phyloP scores from a whole-genome alignment of 1,284 basidiomycete genomes.

The Melanopsichium pennsylvanicum region DNA sequence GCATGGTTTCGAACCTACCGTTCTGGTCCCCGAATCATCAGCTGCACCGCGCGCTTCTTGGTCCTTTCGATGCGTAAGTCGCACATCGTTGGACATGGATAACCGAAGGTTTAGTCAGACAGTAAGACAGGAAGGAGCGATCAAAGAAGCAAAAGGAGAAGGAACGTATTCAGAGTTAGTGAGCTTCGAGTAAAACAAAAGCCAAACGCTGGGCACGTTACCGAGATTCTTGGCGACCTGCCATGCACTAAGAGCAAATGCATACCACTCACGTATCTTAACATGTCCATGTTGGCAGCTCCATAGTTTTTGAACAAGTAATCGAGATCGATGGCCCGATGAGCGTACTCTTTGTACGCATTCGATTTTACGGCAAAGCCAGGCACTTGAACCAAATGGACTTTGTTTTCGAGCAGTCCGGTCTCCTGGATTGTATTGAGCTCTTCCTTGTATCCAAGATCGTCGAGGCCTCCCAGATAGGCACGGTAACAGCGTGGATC shows the following conservation, averaged over 20 bases:
- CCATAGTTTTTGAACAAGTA: constrained; percentile 26
- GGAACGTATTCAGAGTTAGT: not conserved
- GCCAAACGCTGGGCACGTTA: not conserved
- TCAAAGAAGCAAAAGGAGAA: not conserved
- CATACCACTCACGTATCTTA: constrained; percentile 18
- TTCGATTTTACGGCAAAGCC: constrained; percentile 25
- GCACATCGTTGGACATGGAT: not conserved
- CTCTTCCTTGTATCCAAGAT: constrained; percentile 38
- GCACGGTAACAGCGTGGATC: constrained; percentile 31
- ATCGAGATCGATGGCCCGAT: constrained; percentile 34
- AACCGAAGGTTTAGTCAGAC: not conserved
- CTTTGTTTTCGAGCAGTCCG: constrained; percentile 22
- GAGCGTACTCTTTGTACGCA: constrained; percentile 13
- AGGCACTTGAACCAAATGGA: constrained; percentile 37
- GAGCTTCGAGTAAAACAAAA: not conserved
- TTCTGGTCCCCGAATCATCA: not conserved
- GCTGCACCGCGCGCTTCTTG: not conserved
- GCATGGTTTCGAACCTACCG: constrained; percentile 4
- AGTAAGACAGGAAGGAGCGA: not conserved
- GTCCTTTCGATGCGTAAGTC: not conserved
- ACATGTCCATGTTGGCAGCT: not conserved
- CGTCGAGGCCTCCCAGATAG: constrained; percentile 42
- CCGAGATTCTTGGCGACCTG: constrained; percentile 1
- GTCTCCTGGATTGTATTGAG: constrained; percentile 13
- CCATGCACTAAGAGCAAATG: no score